Evolutionary conservation across 371 early-diverging fungal genomes (phyloP).

Genomic region (Mucor piriformis): DNA sequence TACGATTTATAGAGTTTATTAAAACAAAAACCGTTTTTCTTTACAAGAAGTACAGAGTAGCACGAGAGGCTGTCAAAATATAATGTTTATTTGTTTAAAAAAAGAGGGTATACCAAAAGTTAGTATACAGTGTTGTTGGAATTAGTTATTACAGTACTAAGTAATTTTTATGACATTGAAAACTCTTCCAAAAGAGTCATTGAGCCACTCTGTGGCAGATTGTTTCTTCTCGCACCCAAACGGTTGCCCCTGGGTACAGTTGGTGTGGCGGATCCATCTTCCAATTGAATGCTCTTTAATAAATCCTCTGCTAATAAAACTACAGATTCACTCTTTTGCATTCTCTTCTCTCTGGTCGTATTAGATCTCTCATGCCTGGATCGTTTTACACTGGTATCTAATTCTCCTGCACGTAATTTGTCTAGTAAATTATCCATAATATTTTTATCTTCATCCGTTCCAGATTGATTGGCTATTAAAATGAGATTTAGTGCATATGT

Average conservation of each 20-base stretch:
- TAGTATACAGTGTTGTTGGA: no score
- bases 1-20: no score
- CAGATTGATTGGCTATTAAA: constrained; percentile 38
- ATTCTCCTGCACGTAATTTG: constrained; percentile 71
- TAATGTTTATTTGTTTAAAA: no score
- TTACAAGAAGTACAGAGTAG: no score
- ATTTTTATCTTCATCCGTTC: constrained; percentile 67
- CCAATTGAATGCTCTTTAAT: constrained; percentile 66
- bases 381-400: constrained; percentile 66
- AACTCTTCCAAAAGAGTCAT: background rate
- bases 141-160: no score
- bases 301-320: constrained; percentile 74
- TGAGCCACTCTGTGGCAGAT: background rate
- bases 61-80: no score
- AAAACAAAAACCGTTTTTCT: no score
- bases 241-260: background rate
- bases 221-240: background rate
- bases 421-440: constrained; percentile 84
- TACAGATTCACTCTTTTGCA: constrained; percentile 64
- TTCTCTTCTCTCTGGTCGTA: constrained; percentile 43
- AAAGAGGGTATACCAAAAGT: no score
- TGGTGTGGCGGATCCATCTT: constrained; percentile 7
- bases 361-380: constrained; percentile 30
- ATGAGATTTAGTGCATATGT: background rate
- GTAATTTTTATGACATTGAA: background rate